Conservation (phyloP, 371 early-diverging fungal genomes). For the Gilbertella persicaria region DNA sequence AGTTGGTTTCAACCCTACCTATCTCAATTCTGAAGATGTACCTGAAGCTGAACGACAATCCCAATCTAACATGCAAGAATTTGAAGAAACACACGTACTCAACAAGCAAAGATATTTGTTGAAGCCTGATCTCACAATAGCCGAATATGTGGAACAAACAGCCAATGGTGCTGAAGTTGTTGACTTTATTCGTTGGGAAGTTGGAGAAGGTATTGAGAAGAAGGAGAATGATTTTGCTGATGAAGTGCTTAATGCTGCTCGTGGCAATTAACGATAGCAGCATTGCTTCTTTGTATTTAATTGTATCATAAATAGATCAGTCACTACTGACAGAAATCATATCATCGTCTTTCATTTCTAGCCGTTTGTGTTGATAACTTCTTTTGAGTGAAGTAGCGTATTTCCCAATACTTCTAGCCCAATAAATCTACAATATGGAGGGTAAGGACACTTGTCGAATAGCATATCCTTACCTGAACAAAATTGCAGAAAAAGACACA, state of each 20-base stretch:
- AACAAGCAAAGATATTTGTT: conserved; percentile 76
- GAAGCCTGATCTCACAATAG: conserved; percentile 70
- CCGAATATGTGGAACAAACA: conserved; percentile 37
- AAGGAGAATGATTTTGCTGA: conserved; percentile 75
- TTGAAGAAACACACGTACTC: conserved; percentile 62
- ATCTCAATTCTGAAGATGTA: conserved; percentile 49
- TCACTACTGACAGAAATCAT: conserved; percentile 9
- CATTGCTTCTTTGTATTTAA: too few species aligned
- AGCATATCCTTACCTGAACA: conserved; percentile 30
- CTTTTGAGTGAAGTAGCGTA: conserved; percentile 23
- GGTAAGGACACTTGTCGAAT: neutral
- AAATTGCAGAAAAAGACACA: conserved; percentile 32
- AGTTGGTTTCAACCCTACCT: conserved; percentile 72
- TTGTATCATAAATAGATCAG: neutral
- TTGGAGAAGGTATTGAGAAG: conserved; percentile 87
- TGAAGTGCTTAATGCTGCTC: conserved; percentile 63
- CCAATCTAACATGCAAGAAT: conserved; percentile 42
- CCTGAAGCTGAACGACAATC: conserved; percentile 46
- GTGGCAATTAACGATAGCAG: conserved; percentile 19
- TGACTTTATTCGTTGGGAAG: conserved; percentile 80
- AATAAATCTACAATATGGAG: conserved; percentile 17
- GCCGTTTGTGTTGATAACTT: conserved; percentile 16
- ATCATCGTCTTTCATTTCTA: conserved; percentile 21
- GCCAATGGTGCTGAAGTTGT: conserved; percentile 53
- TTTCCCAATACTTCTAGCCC: conserved; percentile 28